Evolutionary conservation across 768 basidiomycete species (phyloP).

Genomic region (Kockovaella imperatae): DNA sequence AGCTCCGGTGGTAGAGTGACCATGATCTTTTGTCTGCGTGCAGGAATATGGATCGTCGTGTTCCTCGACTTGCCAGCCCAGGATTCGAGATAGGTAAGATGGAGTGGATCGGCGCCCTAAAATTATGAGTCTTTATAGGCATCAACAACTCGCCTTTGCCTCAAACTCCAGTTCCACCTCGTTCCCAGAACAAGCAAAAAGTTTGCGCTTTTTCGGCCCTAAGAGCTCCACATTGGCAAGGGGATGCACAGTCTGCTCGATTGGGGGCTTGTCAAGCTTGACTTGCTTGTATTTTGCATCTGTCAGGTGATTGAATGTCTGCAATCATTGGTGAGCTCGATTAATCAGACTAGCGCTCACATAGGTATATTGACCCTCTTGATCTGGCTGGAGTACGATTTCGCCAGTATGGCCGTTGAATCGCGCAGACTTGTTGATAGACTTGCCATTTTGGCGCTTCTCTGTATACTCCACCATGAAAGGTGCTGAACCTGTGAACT

Average conservation of each 20-base stretch:
- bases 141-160: conserved; percentile 53
- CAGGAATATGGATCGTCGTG: conserved; percentile 17
- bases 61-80: conserved; percentile 19
- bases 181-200: conserved; percentile 66
- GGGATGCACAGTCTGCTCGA: conserved; percentile 84
- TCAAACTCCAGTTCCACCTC: conserved; percentile 70
- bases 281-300: conserved; percentile 77
- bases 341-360: conserved; percentile 27
- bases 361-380: conserved; percentile 82
- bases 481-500: conserved; percentile 80
- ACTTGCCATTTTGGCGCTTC: conserved; percentile 52
- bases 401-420: conserved; percentile 62
- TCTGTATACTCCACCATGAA: conserved; percentile 74
- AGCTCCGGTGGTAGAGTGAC: conserved; percentile 31
- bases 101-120: conserved; percentile 87
- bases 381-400: conserved; percentile 74
- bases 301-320: conserved; percentile 62
- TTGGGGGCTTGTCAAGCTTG: conserved; percentile 62
- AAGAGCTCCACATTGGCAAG: conserved; percentile 51
- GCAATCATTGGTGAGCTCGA: neutral
- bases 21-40: conserved; percentile 62
- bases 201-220: conserved; percentile 14
- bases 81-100: conserved; percentile 54
- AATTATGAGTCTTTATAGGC: neutral
- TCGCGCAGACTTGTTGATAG: conserved; percentile 50